Evolutionary conservation across 2,329 filamentous ascomycete genomes (phyloP).

Genomic region (Colletotrichum lindemuthianum): DNA sequence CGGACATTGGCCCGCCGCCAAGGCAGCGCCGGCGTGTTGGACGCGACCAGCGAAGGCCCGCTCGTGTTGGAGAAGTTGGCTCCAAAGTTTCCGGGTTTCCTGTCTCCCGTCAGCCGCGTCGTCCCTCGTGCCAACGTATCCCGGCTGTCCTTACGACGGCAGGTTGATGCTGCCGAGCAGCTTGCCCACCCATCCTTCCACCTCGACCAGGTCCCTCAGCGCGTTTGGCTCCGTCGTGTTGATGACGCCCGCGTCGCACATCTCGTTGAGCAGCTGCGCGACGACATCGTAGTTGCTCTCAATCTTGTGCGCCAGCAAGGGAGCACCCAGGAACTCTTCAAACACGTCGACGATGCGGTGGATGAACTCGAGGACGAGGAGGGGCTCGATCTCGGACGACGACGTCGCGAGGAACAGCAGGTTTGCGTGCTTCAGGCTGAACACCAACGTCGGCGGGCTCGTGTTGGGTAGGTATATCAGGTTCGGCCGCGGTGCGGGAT

Average conservation of each 20-base stretch:
- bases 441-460: constrained; percentile 87
- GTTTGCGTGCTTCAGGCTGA: constrained; percentile 87
- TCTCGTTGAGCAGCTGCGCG: constrained; percentile 90
- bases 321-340: constrained; percentile 92
- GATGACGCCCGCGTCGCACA: constrained; percentile 94
- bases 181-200: constrained; percentile 90
- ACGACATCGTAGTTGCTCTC: constrained; percentile 93
- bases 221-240: constrained; percentile 94
- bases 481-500: constrained; percentile 83
- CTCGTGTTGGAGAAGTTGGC: constrained; percentile 51
- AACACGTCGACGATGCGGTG: constrained; percentile 92
- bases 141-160: constrained; percentile 66
- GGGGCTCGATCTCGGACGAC: constrained; percentile 87
- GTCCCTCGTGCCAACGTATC: background rate
- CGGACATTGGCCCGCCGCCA: constrained; percentile 93
- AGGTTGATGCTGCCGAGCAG: constrained; percentile 87
- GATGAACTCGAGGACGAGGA: constrained; percentile 92
- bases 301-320: constrained; percentile 85
- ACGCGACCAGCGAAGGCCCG: constrained; percentile 52
- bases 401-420: constrained; percentile 86
- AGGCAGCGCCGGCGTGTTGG: constrained; percentile 71
- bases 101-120: constrained; percentile 38
- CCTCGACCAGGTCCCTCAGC: constrained; percentile 88
- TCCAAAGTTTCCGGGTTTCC: constrained; percentile 51
- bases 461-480: constrained; percentile 86